Conservation (phyloP, 306 rosid genomes). For the Citrullus colocynthis region DNA sequence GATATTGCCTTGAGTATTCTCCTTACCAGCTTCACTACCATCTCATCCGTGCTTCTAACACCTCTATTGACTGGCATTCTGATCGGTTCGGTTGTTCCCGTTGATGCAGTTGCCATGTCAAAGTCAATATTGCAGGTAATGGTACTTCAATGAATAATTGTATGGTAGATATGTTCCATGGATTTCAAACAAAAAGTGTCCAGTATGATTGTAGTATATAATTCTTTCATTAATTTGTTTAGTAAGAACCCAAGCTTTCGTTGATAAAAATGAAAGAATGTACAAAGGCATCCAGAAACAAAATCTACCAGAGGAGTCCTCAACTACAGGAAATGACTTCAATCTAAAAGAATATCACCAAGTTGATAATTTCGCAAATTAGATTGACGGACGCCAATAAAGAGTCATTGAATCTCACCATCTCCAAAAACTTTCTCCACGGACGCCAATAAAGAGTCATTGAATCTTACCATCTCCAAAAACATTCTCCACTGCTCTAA, state of each 20-base stretch:
- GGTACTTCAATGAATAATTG: not conserved
- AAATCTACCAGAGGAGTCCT: too few species aligned
- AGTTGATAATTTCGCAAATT: too few species aligned
- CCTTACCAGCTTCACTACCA: conserved; percentile 77
- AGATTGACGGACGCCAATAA: too few species aligned
- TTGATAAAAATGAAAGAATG: too few species aligned
- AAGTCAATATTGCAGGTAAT: conserved; percentile 92
- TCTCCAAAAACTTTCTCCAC: too few species aligned
- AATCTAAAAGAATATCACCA: too few species aligned
- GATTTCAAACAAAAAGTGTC: not conserved
- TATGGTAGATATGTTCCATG: not conserved
- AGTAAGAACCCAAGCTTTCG: not conserved
- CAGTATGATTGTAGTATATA: not conserved
- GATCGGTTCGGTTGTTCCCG: conserved; percentile 88
- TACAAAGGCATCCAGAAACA: too few species aligned
- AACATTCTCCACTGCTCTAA: too few species aligned
- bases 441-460: too few species aligned
- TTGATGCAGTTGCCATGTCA: conserved; percentile 89
- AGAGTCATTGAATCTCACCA: too few species aligned
- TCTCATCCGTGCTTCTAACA: conserved; percentile 72
- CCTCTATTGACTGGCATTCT: conserved; percentile 70
- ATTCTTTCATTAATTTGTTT: not conserved
- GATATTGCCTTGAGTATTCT: conserved; percentile 91
- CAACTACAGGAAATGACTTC: too few species aligned
- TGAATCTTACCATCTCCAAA: too few species aligned